A percentile compares a stretch with the other conserved stretches of the same genome.
phyloP scores from a whole-genome alignment of 345 rosid species.

The Noccaea caerulescens region DNA sequence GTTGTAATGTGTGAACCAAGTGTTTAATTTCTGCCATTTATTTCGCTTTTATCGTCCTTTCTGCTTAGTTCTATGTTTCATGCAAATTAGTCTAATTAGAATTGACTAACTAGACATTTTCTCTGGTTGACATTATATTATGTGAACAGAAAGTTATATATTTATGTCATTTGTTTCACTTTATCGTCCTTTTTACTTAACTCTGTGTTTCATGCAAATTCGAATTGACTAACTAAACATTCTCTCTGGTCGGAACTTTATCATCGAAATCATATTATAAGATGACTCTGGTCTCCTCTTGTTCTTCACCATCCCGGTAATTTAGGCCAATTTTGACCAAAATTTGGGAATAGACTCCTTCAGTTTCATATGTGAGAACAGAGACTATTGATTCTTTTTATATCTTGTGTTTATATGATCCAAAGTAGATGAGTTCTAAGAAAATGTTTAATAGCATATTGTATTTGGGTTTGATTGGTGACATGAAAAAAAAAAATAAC shows the following conservation, averaged over 20 bases:
- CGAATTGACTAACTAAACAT: conserved; percentile 3
- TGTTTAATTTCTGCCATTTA: neutral
- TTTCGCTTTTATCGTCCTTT: conserved; percentile 8
- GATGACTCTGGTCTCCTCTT: conserved; percentile 27
- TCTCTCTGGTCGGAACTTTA: neutral
- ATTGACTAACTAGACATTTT: too few species aligned
- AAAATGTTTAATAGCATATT: neutral
- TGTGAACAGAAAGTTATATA: neutral
- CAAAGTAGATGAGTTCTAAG: conserved; percentile 6
- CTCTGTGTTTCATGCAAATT: conserved; percentile 16
- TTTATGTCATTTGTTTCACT: conserved; percentile 4
- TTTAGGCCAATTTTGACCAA: conserved; percentile 16
- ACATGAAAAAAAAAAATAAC: too few species aligned
- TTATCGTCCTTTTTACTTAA: neutral
- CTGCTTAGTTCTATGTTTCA: neutral
- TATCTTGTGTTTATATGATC: neutral
- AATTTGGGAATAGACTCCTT: conserved; percentile 1
- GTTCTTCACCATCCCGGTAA: conserved; percentile 9
- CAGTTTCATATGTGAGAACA: conserved; percentile 12
- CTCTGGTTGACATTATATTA: too few species aligned
- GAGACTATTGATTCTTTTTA: neutral
- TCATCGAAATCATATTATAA: neutral
- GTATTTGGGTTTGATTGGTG: too few species aligned
- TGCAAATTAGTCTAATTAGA: conserved; percentile 7
- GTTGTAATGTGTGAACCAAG: conserved; percentile 17